Conservation (phyloP, 345 rosid genomes). For the Turritis glabra region DNA sequence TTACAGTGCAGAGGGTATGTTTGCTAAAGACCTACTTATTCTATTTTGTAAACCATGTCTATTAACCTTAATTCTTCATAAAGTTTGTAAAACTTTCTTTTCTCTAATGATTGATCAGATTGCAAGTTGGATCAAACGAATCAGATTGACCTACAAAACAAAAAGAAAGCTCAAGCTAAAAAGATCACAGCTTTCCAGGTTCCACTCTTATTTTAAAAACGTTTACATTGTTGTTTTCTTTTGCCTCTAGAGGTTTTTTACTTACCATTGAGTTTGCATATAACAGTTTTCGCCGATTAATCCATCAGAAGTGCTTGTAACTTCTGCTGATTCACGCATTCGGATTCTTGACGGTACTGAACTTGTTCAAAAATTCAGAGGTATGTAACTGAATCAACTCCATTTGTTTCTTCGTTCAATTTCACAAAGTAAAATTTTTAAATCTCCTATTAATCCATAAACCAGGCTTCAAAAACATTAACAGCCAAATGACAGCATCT, state of each 20-base stretch:
- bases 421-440: background rate
- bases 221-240: background rate
- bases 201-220: background rate
- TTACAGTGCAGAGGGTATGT: conserved; percentile 67
- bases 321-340: conserved; percentile 88
- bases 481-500: conserved; percentile 89
- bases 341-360: conserved; percentile 70
- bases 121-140: conserved; percentile 57
- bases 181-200: conserved; percentile 98
- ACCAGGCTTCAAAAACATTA: conserved; percentile 75
- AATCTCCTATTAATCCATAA: background rate
- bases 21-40: conserved; percentile 7
- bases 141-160: conserved; percentile 55
- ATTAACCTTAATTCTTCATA: background rate
- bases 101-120: conserved; percentile 47
- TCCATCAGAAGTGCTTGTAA: conserved; percentile 79
- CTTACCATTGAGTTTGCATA: conserved; percentile 14
- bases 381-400: conserved; percentile 34
- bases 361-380: conserved; percentile 69
- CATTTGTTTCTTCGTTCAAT: background rate
- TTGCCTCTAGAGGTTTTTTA: background rate
- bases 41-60: background rate
- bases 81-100: background rate
- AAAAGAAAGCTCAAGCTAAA: conserved; percentile 60
- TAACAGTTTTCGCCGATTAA: conserved; percentile 70